A percentile compares a stretch with the other conserved stretches of the same genome.
These are phyloP conservation scores for Ciborinia camelliae DNA, from an alignment of 2,329 filamentous ascomycete genomes.

Conservation along the genomic window DNA sequence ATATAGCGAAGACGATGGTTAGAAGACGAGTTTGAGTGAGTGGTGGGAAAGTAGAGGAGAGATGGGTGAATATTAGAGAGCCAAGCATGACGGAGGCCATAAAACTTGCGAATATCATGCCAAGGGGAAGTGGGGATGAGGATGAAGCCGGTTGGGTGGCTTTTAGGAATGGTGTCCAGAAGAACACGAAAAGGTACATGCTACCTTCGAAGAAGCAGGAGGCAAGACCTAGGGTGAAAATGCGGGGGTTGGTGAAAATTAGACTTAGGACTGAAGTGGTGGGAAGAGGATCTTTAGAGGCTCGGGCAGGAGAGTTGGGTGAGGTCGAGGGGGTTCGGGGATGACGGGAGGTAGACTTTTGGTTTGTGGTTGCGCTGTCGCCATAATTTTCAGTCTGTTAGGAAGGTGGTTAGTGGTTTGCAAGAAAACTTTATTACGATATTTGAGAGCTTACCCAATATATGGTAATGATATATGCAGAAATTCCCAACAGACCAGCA, in stretches of 20 bases:
- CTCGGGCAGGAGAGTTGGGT: neutral
- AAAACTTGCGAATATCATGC: conserved; percentile 54
- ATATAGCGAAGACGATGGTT: conserved; percentile 41
- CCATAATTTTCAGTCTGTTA: conserved; percentile 51
- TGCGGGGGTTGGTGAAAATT: conserved; percentile 43
- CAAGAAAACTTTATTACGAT: neutral
- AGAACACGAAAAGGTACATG: conserved; percentile 62
- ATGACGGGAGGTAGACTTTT: conserved; percentile 18
- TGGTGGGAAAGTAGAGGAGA: conserved; percentile 24
- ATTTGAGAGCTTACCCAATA: conserved; percentile 44
- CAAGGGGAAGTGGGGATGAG: conserved; percentile 47
- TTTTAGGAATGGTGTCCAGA: conserved; percentile 56
- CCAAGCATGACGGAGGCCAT: conserved; percentile 59
- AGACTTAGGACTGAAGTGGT: conserved; percentile 23
- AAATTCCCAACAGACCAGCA: conserved; percentile 42
- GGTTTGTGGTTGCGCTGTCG: conserved; percentile 25
- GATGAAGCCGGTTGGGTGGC: conserved; percentile 40
- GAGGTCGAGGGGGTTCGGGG: conserved; percentile 15
- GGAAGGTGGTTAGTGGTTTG: neutral
- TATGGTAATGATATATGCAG: conserved; percentile 46
- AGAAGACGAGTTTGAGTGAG: conserved; percentile 38
- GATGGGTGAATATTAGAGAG: conserved; percentile 52
- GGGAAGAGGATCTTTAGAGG: neutral
- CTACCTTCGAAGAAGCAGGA: conserved; percentile 59
- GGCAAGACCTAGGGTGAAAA: conserved; percentile 50